phyloP scores from a whole-genome alignment of 257 asterid species.

The Handroanthus guayacan region DNA sequence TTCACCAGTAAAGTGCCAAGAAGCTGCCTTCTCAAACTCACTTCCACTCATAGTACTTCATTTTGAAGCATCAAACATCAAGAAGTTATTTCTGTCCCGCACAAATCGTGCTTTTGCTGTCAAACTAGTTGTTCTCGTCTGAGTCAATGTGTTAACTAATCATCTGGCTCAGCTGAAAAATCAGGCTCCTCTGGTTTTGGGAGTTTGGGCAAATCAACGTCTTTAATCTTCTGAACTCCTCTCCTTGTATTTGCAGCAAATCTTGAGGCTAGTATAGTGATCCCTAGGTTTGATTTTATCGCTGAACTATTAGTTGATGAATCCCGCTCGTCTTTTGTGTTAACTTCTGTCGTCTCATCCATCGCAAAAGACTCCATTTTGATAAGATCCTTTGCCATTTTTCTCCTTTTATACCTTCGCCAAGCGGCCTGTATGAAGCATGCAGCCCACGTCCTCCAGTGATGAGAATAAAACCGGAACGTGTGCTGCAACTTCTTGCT shows the following conservation, averaged over 20 bases:
- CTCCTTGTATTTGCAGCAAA: slow-evolving; percentile 91
- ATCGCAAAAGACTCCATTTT: slow-evolving; percentile 63
- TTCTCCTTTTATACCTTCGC: slow-evolving; percentile 76
- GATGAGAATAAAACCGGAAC: slow-evolving; percentile 89
- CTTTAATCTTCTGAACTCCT: slow-evolving; percentile 86
- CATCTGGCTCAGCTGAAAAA: slow-evolving; percentile 76
- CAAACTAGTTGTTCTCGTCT: not conserved
- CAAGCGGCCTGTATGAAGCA: slow-evolving; percentile 92
- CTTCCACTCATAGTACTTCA: not conserved
- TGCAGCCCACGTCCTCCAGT: slow-evolving; percentile 98
- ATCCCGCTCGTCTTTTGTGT: slow-evolving; percentile 45
- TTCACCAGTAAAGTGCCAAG: too few relatives aligned
- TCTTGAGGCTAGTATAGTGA: slow-evolving; percentile 82
- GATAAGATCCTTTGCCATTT: slow-evolving; percentile 69
- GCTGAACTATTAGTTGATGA: slow-evolving; percentile 33
- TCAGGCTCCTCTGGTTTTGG: slow-evolving; percentile 92
- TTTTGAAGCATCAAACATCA: not conserved
- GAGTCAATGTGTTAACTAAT: slow-evolving; percentile 45
- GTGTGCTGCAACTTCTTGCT: slow-evolving; percentile 96
- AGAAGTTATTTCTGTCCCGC: not conserved
- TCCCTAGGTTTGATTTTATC: slow-evolving; percentile 63
- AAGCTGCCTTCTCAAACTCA: too few relatives aligned
- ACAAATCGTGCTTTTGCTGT: not conserved
- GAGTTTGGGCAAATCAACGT: slow-evolving; percentile 66
- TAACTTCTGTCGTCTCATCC: slow-evolving; percentile 44